A percentile compares a stretch with the other conserved stretches of the same genome.
Evolutionary conservation across 2,329 filamentous ascomycete species (phyloP).

Genomic region (Fusarium nematophilum): DNA sequence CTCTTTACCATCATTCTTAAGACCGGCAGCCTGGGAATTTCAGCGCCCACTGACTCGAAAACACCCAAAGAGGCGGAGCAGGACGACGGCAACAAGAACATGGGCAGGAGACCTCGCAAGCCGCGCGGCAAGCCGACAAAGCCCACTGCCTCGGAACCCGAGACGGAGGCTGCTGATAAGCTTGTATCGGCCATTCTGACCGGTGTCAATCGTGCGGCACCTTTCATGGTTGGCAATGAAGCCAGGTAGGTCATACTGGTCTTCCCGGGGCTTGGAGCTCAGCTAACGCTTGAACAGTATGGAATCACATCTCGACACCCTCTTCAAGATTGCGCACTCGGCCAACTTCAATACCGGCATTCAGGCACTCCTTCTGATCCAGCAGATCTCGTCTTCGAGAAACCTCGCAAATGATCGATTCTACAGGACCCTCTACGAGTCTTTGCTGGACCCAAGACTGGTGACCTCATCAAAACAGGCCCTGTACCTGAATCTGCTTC

Average conservation of each 20-base stretch:
- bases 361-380: constrained; percentile 93
- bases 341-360: constrained; percentile 99
- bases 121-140: constrained; percentile 35
- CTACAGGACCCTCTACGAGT: constrained; percentile 96
- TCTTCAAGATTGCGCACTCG: constrained; percentile 96
- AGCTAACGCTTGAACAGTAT: constrained; percentile 62
- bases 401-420: constrained; percentile 89
- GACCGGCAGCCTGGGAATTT: constrained; percentile 54
- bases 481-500: constrained; percentile 92
- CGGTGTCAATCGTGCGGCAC: constrained; percentile 95
- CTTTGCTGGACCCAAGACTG: constrained; percentile 88
- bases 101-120: constrained; percentile 41
- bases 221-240: constrained; percentile 86
- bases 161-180: constrained; percentile 81
- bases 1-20: constrained; percentile 88
- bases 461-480: constrained; percentile 93
- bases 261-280: background rate
- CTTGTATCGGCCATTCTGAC: constrained; percentile 91
- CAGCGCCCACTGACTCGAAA: constrained; percentile 59
- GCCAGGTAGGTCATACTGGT: constrained; percentile 62
- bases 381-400: constrained; percentile 86
- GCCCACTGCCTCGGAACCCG: constrained; percentile 61
- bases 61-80: constrained; percentile 48
- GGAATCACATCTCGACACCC: constrained; percentile 89
- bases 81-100: constrained; percentile 13